These are phyloP conservation scores for Parastagonospora nodorum DNA, from an alignment of 2,329 filamentous ascomycete species.

Conservation along the genomic window DNA sequence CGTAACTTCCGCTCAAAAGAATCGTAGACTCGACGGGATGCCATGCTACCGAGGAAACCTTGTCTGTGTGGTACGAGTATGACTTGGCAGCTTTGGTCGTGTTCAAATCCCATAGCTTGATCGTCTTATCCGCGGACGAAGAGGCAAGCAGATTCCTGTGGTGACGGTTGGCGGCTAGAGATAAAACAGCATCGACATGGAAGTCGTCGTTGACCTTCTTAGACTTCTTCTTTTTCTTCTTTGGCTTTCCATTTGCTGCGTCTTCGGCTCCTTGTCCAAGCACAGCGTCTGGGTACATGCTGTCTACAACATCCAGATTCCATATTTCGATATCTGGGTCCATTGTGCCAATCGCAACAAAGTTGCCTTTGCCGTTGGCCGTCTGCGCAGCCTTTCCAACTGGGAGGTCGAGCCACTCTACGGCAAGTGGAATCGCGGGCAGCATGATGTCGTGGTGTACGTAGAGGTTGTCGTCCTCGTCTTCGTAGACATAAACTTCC, in stretches of 20 bases:
- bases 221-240: slow-evolving; percentile 89
- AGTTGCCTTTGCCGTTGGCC: slow-evolving; percentile 77
- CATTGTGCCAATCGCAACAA: slow-evolving; percentile 94
- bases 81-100: slow-evolving; percentile 93
- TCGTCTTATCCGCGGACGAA: slow-evolving; percentile 92
- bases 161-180: slow-evolving; percentile 87
- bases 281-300: slow-evolving; percentile 98
- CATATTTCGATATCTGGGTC: slow-evolving; percentile 98
- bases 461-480: slow-evolving; percentile 92
- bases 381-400: slow-evolving; percentile 65
- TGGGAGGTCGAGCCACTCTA: slow-evolving; percentile 95
- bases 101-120: slow-evolving; percentile 97
- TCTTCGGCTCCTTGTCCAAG: slow-evolving; percentile 70
- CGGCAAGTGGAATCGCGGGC: slow-evolving; percentile 89
- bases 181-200: slow-evolving; percentile 91
- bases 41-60: slow-evolving; percentile 96
- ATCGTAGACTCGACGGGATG: slow-evolving; percentile 85
- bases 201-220: slow-evolving; percentile 89
- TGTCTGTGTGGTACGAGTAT: slow-evolving; percentile 94
- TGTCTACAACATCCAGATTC: slow-evolving; percentile 94
- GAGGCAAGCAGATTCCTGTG: slow-evolving; percentile 95
- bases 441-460: slow-evolving; percentile 99
- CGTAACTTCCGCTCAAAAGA: slow-evolving; percentile 90
- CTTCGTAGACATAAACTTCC: slow-evolving; percentile 97
- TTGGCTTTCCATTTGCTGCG: slow-evolving; percentile 64